Base-by-base conservation (phyloP, 805 yeast species). In the Saturnispora besseyi region DNA sequence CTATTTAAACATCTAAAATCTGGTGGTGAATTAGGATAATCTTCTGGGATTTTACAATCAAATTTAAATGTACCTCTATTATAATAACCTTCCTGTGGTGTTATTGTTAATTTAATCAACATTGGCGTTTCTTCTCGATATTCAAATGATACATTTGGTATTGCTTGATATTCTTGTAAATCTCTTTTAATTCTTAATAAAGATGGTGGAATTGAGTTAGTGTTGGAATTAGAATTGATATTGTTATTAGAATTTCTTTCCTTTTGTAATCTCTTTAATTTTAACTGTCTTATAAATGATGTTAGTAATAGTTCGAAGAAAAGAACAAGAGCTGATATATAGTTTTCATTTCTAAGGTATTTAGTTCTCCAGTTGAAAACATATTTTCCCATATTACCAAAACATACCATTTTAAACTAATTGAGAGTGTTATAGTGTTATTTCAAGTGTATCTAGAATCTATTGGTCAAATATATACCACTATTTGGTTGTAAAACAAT, bases 11-110 rank as follows among this genome's bases (percentile, higher is more conserved):
- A 84, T 56, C 76, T 75, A 49, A 89, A 88, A 61, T 81, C 85
- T 9, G 99, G 99, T 8, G 97, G 89, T 46, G 86, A 93, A 51
- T 90, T 93, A 2, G 99, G 99, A 66, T 82, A 91, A 56, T 80
- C 82, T 38, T 79, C 80, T 45, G 79, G 77, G 38, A 90, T 73
- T 31, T 69, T 71, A 43, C 90, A 78, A n/a, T 72, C 69, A 64
- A 91, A 91, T 21, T 63, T 62, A 67, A 91, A 87, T n/a, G 52
- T 57, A 1, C 96, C 96, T n/a, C 74, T 72, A 42, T 68, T 62
- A 60, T 87, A 87, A 59, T 74, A 75, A 6, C 96, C 96, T 58
- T 82, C 84, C 49, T 75, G 80, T 2, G 96, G 96, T 21, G 55
- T 61, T 15, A 87, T 74, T 7, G 61, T 55, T 13, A 88, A 72